These are phyloP conservation scores for Penicillium aurantiogriseum DNA, from an alignment of 2,329 filamentous ascomycete genomes.

Conservation along the genomic window DNA sequence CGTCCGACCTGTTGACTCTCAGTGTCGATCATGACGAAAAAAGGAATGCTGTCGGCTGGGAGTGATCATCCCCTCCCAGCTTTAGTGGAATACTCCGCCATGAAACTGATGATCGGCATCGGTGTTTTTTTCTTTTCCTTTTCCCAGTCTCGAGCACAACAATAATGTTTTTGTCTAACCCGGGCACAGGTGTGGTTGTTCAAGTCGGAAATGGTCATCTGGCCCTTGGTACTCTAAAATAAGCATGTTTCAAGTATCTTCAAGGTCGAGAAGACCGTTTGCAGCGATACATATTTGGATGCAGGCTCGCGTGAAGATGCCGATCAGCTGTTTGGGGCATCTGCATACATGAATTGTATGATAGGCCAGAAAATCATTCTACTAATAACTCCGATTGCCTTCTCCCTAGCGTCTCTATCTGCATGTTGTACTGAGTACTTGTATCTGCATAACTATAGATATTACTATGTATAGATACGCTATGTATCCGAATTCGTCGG, in stretches of 20 bases:
- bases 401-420: neutral
- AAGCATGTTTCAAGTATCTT: neutral
- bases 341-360: neutral
- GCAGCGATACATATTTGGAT: conserved; percentile 1
- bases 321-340: neutral
- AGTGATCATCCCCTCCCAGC: conserved; percentile 1
- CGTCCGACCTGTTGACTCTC: neutral
- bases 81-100: neutral
- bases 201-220: neutral
- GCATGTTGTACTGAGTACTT: neutral
- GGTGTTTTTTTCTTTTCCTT: neutral
- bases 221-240: neutral
- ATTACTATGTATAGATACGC: neutral
- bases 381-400: neutral
- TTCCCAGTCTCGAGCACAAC: neutral
- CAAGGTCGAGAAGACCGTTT: neutral
- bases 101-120: neutral
- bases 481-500: neutral
- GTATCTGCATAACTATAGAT: neutral
- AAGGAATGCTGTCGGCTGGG: conserved; percentile 5
- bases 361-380: neutral
- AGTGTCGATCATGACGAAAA: conserved; percentile 7
- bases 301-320: neutral
- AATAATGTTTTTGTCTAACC: neutral
- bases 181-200: neutral